Percentiles rank a stretch among this genome's conserved stretches.
phyloP scores from a whole-genome alignment of 345 rosid genomes.

The Camelina neglecta region DNA sequence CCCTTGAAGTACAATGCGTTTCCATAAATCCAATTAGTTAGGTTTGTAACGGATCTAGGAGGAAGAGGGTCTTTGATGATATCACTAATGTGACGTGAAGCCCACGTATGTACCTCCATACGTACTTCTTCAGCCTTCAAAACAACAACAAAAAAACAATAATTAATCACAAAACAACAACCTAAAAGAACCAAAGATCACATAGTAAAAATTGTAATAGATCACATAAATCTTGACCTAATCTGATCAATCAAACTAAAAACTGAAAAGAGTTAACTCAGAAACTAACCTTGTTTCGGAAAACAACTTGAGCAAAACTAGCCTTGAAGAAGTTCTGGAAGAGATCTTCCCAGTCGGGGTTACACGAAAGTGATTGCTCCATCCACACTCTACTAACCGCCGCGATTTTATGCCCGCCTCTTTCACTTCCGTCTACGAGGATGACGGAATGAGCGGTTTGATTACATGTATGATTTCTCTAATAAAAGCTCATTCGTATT shows the following conservation, averaged over 20 bases:
- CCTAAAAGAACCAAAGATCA: neutral
- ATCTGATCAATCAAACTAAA: too few relatives aligned
- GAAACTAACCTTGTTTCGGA: constrained; percentile 15
- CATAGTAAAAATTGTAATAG: too few relatives aligned
- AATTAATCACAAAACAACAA: neutral
- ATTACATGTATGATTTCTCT: too few relatives aligned
- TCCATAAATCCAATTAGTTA: neutral
- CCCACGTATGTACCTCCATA: neutral
- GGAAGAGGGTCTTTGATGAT: neutral
- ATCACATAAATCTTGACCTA: neutral
- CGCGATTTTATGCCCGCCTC: constrained; percentile 9
- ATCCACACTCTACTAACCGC: constrained; percentile 24
- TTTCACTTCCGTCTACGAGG: constrained; percentile 3
- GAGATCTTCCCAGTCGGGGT: neutral
- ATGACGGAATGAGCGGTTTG: neutral
- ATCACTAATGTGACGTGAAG: neutral
- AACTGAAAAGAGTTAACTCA: neutral
- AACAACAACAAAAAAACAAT: neutral
- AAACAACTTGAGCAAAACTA: constrained; percentile 20
- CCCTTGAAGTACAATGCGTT: neutral
- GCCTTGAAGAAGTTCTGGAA: constrained; percentile 22
- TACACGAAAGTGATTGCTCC: neutral
- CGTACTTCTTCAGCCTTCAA: neutral
- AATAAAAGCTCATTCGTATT: too few relatives aligned
- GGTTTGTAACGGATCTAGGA: neutral